Base-by-base conservation (phyloP, 2,329 filamentous ascomycete genomes). In the Fusarium brachygibbosum region DNA sequence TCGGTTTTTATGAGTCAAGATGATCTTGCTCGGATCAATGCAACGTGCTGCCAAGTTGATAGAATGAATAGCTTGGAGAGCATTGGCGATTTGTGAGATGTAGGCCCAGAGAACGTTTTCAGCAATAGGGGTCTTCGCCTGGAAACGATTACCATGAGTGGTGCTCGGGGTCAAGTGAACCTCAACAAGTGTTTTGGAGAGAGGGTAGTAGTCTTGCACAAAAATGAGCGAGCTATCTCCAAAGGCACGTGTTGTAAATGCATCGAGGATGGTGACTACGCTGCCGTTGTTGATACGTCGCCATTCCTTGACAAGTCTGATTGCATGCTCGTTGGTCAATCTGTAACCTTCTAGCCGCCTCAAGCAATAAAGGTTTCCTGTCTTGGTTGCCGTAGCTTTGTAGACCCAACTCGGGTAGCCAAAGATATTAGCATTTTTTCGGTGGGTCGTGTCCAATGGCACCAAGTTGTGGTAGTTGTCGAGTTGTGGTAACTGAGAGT, bases 151-250 rank as follows among this genome's bases (percentile, higher is more conserved):
- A 78, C 79, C 79, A 77, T 80, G 79, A 69, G 77, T 78, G 75
- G 76, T 60, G 17, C 62, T 75, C 14, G 78, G 54, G 23, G 82
- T 73, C 66, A 94, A 89, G 75, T 98, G 93, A 73, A 92, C 88
- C 75, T 98, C 95, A 34, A 91, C 88, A 25, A 99, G 86, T 0
- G 95, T 97, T 79, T 96, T 97, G 4, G 95, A 93, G 21, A 96
- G 85, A 2, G 96, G 95, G 75, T 96, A 93, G 76, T 97, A 99
- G 78, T 97, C 93, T 66, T 93, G 96, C 25, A 97, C 94, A 75
- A 99, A 92, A 49, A 99, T 91, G 56, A 99, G 86, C 5, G 96
- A 98, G 79, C 93, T 97, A 78, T 98, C 96, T 57, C 93, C 93
- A 79, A 99, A 99, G 28, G 91, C 93, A 65, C 94, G 86, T 14